These are phyloP conservation scores for Inga laurina DNA, from an alignment of 306 rosid species.

Conservation along the genomic window DNA sequence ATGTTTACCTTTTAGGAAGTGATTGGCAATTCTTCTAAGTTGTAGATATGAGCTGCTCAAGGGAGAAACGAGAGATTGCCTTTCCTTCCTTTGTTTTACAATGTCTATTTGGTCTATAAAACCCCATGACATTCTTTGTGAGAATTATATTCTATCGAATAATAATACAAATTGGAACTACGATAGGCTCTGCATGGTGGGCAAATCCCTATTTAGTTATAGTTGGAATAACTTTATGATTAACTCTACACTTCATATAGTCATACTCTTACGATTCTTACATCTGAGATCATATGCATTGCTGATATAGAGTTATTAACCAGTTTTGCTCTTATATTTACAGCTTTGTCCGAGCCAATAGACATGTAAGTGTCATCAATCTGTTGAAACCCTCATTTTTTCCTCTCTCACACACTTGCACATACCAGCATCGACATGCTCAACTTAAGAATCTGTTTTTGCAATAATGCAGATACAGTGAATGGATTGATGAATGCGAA, in stretches of 20 bases:
- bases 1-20: background rate
- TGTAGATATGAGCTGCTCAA: background rate
- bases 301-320: constrained; percentile 19
- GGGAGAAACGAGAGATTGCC: too few species aligned
- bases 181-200: too few species aligned
- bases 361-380: constrained; percentile 69
- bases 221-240: background rate
- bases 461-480: constrained; percentile 72
- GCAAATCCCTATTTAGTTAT: too few species aligned
- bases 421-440: background rate
- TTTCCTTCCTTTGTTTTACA: too few species aligned
- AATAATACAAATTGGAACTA: too few species aligned
- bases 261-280: background rate
- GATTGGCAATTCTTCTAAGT: background rate
- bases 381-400: background rate
- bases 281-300: background rate
- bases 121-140: background rate
- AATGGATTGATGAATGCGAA: constrained; percentile 97
- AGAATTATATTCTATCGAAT: too few species aligned
- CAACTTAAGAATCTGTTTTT: constrained; percentile 21
- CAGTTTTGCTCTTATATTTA: constrained; percentile 9
- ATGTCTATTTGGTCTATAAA: too few species aligned
- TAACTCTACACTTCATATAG: background rate
- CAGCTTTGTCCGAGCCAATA: constrained; percentile 89
- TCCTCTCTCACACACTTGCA: background rate